Conservation (phyloP, 2,329 filamentous ascomycete genomes). For the Trichoderma asperellum region DNA sequence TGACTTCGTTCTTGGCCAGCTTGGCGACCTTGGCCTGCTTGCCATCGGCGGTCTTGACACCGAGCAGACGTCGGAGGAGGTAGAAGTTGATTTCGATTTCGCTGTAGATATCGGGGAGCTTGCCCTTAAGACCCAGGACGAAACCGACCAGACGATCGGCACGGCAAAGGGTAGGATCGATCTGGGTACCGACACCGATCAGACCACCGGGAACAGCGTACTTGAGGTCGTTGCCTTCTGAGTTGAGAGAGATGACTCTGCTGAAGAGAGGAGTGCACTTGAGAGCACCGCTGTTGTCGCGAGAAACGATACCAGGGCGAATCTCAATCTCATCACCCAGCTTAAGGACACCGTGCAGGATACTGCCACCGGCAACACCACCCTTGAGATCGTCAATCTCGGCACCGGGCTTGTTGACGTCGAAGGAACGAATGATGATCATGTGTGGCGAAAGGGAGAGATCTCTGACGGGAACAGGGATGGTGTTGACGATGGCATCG, state of each 20-base stretch:
- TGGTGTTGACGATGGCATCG: constrained; percentile 92
- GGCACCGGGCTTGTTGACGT: constrained; percentile 99
- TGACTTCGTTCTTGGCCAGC: constrained; percentile 95
- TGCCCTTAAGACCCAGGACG: constrained; percentile 92
- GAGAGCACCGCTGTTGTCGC: constrained; percentile 89
- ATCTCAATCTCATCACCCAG: constrained; percentile 98
- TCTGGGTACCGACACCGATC: constrained; percentile 96
- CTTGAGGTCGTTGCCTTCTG: constrained; percentile 97
- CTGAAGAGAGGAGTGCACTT: constrained; percentile 98
- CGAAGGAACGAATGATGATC: constrained; percentile 99
- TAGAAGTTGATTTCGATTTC: constrained; percentile 99
- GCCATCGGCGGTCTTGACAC: constrained; percentile 96
- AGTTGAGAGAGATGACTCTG: constrained; percentile 91
- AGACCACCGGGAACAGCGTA: constrained; percentile 97
- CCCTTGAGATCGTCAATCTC: constrained; percentile 99
- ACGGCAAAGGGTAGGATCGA: constrained; percentile 97
- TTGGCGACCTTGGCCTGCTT: constrained; percentile 99
- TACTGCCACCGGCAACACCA: constrained; percentile 96
- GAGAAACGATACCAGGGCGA: constrained; percentile 94
- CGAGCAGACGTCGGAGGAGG: constrained; percentile 87
- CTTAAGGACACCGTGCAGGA: constrained; percentile 95
- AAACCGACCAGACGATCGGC: constrained; percentile 98
- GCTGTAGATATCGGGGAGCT: constrained; percentile 94
- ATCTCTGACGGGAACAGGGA: constrained; percentile 88
- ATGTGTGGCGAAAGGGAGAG: constrained; percentile 93